A percentile compares a stretch with the other conserved stretches of the same genome.
Evolutionary conservation across 495 filamentous ascomycete species (phyloP).

Genomic region (Pyronema omphalodes): DNA sequence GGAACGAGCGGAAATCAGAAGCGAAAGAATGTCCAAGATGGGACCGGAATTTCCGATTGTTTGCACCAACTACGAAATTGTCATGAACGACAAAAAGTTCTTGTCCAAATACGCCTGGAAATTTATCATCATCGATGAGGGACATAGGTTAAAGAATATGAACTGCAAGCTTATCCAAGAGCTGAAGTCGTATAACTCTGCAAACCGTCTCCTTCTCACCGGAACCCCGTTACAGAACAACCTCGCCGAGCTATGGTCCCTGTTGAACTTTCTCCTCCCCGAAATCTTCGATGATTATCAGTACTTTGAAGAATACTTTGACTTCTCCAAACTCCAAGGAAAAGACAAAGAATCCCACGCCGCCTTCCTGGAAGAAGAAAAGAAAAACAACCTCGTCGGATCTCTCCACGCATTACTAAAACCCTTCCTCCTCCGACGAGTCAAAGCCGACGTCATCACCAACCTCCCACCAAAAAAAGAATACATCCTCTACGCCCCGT

Average conservation of each 20-base stretch:
- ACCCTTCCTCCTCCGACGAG: constrained; percentile 67
- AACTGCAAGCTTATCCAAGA: constrained; percentile 82
- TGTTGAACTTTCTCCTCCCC: constrained; percentile 83
- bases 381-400: constrained; percentile 65
- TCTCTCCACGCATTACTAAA: constrained; percentile 86
- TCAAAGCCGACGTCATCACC: constrained; percentile 85
- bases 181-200: constrained; percentile 68
- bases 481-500: constrained; percentile 81
- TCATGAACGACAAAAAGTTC: constrained; percentile 69
- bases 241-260: constrained; percentile 82
- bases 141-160: constrained; percentile 92
- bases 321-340: constrained; percentile 69
- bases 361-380: constrained; percentile 54
- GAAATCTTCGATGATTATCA: constrained; percentile 79
- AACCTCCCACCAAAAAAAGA: constrained; percentile 88
- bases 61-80: constrained; percentile 88
- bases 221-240: constrained; percentile 95
- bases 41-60: constrained; percentile 70
- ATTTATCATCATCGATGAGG: constrained; percentile 96
- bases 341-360: constrained; percentile 44
- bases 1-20: constrained; percentile 53
- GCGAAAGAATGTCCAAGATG: constrained; percentile 36
- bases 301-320: constrained; percentile 87
- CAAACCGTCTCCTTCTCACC: constrained; percentile 79
- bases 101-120: constrained; percentile 76